Percentiles rank a stretch among this genome's conserved stretches.
Evolutionary conservation across 129 eudicot species (phyloP).

Genomic region (Arctium minus): DNA sequence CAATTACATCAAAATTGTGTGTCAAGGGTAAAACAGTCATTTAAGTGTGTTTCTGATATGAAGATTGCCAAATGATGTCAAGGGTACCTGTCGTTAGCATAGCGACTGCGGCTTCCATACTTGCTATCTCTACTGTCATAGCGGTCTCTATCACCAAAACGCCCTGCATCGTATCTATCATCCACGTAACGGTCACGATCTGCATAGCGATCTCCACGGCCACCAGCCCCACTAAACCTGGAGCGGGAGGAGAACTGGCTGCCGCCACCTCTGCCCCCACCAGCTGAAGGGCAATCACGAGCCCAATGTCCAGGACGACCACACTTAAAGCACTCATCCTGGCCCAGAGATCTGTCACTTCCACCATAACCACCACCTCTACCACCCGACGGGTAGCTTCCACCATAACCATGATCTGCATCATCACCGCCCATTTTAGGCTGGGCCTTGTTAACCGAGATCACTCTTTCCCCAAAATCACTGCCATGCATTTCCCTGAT

Average conservation of each 20-base stretch:
- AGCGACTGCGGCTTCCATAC: constrained; percentile 65
- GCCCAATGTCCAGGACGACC: constrained; percentile 98
- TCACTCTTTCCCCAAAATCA: constrained; percentile 73
- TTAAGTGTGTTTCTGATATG: background rate
- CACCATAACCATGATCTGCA: constrained; percentile 56
- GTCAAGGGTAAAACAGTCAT: background rate
- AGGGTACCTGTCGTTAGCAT: constrained; percentile 58
- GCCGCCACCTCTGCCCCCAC: constrained; percentile 46
- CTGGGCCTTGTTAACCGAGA: constrained; percentile 92
- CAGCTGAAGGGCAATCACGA: constrained; percentile 85
- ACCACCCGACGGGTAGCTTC: constrained; percentile 63
- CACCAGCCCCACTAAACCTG: constrained; percentile 55
- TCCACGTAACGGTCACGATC: constrained; percentile 76
- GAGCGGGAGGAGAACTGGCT: constrained; percentile 60
- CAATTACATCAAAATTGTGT: background rate
- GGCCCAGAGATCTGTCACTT: constrained; percentile 66
- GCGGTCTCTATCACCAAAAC: constrained; percentile 71
- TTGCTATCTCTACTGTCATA: constrained; percentile 74
- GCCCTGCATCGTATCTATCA: constrained; percentile 77
- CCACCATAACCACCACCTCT: constrained; percentile 68
- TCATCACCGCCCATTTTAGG: constrained; percentile 76
- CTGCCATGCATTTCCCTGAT: constrained; percentile 85
- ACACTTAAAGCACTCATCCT: constrained; percentile 91
- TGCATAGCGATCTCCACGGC: constrained; percentile 70
- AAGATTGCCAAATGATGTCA: background rate